Base-by-base conservation (phyloP, 495 filamentous ascomycete genomes). In the Aspergillus sparsus region DNA sequence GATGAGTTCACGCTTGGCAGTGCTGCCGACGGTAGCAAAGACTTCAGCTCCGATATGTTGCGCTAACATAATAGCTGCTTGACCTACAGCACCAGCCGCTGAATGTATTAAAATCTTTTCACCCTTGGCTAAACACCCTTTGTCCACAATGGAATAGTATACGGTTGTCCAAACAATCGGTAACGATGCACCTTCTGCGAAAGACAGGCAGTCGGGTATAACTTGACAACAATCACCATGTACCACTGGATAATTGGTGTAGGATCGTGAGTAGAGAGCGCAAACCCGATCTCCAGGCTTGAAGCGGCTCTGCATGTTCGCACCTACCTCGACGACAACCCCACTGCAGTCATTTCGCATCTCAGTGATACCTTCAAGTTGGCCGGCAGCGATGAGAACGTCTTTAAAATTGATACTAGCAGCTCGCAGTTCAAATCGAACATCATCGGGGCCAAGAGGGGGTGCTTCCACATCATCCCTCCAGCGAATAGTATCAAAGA, bases 81-180 rank as follows among this genome's bases (percentile, higher is more conserved):
- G 85, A 6, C 86, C 86, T 2, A 87, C 76, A 5, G 76, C 80
- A 18, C 84, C 82, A 5, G 84, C 73, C 13, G 80, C 87, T 1
- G 75, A 74, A 57, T 88, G 83, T 52, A 89, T 84, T 18, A 89
- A 74, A 1, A 88, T 45, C 2, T 69, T 77, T 55, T 89, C 82
- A 16, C 75, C 84, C 6, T 77, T 47, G 8, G 9, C 83, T 80
- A 49, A 34, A 12, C 55, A 54, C 9, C 77, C 82, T 8, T 70
- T 69, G 27, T 82, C 78, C 15, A 58, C 51, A 13, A 63, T 49
- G 10, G 50, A 53, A 16, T 50, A 47, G 31, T 63, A 55, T 13
- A 50, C 61, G 1, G 55, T 59, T 5, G 51, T 36, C 46, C 52
- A 55, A 10, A 55, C 55, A n/a, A 59, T 42, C 9, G 61, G 55